These are phyloP conservation scores for Alectoria sarmentosa DNA, from an alignment of 495 filamentous ascomycete species.

Conservation along the genomic window DNA sequence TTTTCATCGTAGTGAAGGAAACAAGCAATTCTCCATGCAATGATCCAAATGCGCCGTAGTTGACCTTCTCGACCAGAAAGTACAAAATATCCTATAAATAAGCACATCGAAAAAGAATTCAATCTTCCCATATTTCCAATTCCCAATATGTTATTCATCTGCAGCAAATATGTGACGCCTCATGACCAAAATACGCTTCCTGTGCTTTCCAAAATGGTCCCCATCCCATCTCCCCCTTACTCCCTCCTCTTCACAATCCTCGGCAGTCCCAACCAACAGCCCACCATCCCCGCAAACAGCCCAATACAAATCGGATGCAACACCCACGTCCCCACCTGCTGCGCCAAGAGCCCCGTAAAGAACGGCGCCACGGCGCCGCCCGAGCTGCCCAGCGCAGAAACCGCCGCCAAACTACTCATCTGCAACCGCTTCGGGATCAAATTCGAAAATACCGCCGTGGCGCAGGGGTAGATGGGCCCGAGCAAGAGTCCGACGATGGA, in stretches of 20 bases:
- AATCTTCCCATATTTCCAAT: background rate
- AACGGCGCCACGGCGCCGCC: conserved; percentile 72
- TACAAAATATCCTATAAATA: too few relatives aligned
- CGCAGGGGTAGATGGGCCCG: conserved; percentile 70
- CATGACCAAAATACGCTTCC: background rate
- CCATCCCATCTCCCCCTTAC: conserved; percentile 21
- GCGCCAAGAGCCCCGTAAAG: conserved; percentile 62
- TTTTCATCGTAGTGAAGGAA: background rate
- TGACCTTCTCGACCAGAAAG: background rate
- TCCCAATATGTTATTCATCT: background rate
- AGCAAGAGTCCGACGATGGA: conserved; percentile 68
- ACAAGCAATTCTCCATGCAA: background rate
- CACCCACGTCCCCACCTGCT: conserved; percentile 62
- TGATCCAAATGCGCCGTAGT: background rate
- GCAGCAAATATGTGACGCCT: background rate
- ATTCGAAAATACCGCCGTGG: conserved; percentile 56
- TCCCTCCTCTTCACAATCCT: conserved; percentile 48
- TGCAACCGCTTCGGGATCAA: conserved; percentile 56
- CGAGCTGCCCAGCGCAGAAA: conserved; percentile 64
- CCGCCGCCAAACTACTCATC: conserved; percentile 59
- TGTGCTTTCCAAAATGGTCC: background rate
- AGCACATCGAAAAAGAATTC: background rate
- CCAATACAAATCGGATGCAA: conserved; percentile 64
- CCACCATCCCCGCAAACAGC: conserved; percentile 63
- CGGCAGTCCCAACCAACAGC: conserved; percentile 56